Percentiles rank a stretch among this genome's conserved stretches.
Conservation (phyloP, 768 basidiomycete genomes). For the Calocera viscosa region DNA sequence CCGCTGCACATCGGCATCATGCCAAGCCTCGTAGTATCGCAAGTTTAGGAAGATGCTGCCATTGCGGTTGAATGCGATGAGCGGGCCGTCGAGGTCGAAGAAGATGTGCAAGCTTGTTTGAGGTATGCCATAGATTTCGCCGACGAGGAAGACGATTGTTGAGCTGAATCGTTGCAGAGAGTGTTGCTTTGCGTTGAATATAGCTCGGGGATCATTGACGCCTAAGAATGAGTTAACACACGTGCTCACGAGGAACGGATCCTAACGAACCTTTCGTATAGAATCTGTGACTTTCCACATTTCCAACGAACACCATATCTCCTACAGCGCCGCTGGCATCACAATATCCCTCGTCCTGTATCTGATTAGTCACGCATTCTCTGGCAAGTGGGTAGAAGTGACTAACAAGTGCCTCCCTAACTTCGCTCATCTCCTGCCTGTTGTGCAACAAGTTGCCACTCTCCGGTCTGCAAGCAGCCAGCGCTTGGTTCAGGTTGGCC, state of each 20-base stretch:
- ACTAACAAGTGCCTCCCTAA: slow-evolving; percentile 49
- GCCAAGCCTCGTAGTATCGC: slow-evolving; percentile 76
- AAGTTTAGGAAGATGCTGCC: slow-evolving; percentile 83
- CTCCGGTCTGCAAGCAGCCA: slow-evolving; percentile 61
- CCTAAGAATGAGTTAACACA: slow-evolving; percentile 32
- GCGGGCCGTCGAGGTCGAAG: slow-evolving; percentile 61
- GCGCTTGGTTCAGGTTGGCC: slow-evolving; percentile 28
- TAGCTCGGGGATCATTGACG: slow-evolving; percentile 37
- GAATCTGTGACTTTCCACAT: slow-evolving; percentile 19
- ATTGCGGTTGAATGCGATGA: slow-evolving; percentile 88
- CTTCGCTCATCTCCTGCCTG: slow-evolving; percentile 51
- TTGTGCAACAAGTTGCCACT: slow-evolving; percentile 48
- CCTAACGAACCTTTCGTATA: slow-evolving; percentile 39
- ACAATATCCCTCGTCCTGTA: slow-evolving; percentile 59
- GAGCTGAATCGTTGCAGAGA: slow-evolving; percentile 59
- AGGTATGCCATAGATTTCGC: slow-evolving; percentile 61
- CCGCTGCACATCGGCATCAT: slow-evolving; percentile 51
- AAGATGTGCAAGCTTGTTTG: slow-evolving; percentile 71
- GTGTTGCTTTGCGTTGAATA: slow-evolving; percentile 41
- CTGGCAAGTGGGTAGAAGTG: neutral
- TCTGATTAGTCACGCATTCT: neutral
- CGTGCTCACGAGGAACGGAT: neutral
- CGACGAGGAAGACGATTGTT: slow-evolving; percentile 47
- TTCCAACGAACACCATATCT: slow-evolving; percentile 49
- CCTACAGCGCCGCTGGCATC: slow-evolving; percentile 55